A percentile compares a stretch with the other conserved stretches of the same genome.
phyloP scores from a whole-genome alignment of 495 filamentous ascomycete genomes.

The Trichocladium uniseriatum region DNA sequence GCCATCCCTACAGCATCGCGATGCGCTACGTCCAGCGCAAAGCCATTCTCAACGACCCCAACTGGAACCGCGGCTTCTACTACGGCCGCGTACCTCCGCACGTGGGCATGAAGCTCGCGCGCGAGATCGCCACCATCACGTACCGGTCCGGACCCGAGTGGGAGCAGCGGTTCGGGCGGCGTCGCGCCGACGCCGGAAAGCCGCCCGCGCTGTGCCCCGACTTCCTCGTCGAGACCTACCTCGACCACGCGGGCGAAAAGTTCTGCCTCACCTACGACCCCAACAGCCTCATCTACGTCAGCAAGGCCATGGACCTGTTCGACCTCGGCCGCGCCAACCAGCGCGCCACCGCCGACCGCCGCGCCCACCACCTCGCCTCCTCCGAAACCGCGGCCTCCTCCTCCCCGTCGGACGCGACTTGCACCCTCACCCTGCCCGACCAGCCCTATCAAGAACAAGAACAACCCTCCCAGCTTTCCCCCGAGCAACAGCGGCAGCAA shows the following conservation, averaged over 20 bases:
- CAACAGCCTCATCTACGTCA: constrained; percentile 93
- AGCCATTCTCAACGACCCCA: constrained; percentile 96
- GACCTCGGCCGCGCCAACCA: constrained; percentile 72
- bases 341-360: constrained; percentile 29
- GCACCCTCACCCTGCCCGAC: constrained; percentile 77
- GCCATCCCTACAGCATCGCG: constrained; percentile 95
- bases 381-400: background rate
- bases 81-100: constrained; percentile 86
- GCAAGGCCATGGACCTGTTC: constrained; percentile 98
- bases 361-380: constrained; percentile 26
- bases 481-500: background rate
- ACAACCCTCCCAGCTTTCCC: constrained; percentile 41
- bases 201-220: constrained; percentile 91
- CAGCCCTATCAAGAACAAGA: constrained; percentile 81
- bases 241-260: constrained; percentile 97
- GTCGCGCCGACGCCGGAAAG: constrained; percentile 74
- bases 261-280: constrained; percentile 97
- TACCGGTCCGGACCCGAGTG: constrained; percentile 96
- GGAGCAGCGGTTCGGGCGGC: constrained; percentile 88
- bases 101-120: constrained; percentile 92
- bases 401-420: constrained; percentile 32
- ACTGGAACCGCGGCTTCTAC: constrained; percentile 97
- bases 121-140: constrained; percentile 95
- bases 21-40: constrained; percentile 98
- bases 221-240: constrained; percentile 96